These are phyloP conservation scores for Eutreptiella sp. DNA, from an alignment of 208 protist species.

Conservation along the genomic window DNA sequence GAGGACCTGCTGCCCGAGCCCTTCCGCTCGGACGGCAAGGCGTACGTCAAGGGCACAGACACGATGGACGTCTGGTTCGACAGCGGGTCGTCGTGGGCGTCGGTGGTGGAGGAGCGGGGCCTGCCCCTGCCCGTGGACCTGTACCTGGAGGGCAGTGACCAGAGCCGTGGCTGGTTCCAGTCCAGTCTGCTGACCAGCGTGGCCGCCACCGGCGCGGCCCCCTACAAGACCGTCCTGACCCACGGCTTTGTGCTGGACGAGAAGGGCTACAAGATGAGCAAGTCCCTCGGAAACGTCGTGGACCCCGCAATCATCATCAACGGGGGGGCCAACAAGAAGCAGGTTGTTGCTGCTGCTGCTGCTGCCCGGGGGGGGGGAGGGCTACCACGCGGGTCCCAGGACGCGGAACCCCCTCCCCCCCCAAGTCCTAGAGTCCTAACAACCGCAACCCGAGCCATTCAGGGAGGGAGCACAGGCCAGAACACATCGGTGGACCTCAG, in stretches of 20 bases:
- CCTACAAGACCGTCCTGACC: conserved; percentile 58
- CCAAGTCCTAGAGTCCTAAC: background rate
- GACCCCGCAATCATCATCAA: conserved; percentile 48
- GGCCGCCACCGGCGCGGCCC: conserved; percentile 23
- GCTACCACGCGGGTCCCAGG: background rate
- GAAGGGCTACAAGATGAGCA: conserved; percentile 70
- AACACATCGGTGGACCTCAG: too few species aligned
- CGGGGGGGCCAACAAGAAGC: conserved; percentile 34
- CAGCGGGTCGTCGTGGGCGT: conserved; percentile 55
- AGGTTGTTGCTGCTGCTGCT: background rate
- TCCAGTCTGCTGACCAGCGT: conserved; percentile 39
- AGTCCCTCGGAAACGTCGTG: conserved; percentile 72
- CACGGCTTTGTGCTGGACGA: conserved; percentile 78
- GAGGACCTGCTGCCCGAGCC: conserved; percentile 48
- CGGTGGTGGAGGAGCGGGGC: conserved; percentile 19
- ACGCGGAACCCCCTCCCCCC: too few species aligned
- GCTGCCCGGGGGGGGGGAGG: background rate
- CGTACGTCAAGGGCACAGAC: conserved; percentile 51
- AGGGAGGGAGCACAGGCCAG: too few species aligned
- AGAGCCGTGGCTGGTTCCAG: conserved; percentile 82
- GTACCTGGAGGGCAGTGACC: conserved; percentile 68
- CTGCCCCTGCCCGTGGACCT: conserved; percentile 40
- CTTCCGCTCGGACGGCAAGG: background rate
- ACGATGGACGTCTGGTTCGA: conserved; percentile 86
- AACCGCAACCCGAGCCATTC: too few species aligned